Conservation (phyloP, 768 basidiomycete species). For the Cubamyces lactineus region DNA sequence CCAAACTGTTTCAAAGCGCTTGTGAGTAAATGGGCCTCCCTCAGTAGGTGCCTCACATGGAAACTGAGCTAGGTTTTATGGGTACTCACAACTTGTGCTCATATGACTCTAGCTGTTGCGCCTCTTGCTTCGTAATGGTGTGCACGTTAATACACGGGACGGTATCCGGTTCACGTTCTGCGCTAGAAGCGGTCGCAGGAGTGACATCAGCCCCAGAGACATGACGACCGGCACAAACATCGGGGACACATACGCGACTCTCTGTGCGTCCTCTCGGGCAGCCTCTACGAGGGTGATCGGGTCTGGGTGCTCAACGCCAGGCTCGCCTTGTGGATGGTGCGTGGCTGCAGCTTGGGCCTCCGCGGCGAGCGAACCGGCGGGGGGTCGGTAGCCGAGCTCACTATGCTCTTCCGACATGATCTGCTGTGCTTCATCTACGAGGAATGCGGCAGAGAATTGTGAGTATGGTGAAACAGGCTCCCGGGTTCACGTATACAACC, state of each 20-base stretch:
- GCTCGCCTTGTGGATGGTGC: constrained; percentile 33
- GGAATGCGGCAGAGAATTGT: constrained; percentile 8
- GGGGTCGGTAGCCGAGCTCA: constrained; percentile 33
- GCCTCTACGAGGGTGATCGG: constrained; percentile 26
- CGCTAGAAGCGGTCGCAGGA: constrained; percentile 11
- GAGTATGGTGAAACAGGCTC: neutral
- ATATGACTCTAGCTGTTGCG: constrained; percentile 2
- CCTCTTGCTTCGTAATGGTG: constrained; percentile 20
- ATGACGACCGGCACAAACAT: neutral
- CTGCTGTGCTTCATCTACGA: constrained; percentile 18
- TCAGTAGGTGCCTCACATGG: neutral
- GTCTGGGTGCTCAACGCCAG: constrained; percentile 12
- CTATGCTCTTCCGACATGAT: constrained; percentile 31
- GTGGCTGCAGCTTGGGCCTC: constrained; percentile 33
- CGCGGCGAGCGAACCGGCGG: constrained; percentile 30
- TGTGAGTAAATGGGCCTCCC: neutral
- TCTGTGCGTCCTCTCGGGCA: constrained; percentile 29
- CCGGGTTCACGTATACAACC: neutral
- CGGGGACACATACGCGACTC: constrained; percentile 20
- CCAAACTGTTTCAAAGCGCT: neutral
- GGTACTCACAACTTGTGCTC: constrained; percentile 10
- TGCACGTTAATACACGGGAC: constrained; percentile 11
- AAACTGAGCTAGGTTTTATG: neutral
- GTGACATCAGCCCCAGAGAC: constrained; percentile 15
- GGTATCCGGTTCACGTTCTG: constrained; percentile 4